These are phyloP conservation scores for Chlorella ohadii DNA, from an alignment of 139 green algal species.

Conservation along the genomic window DNA sequence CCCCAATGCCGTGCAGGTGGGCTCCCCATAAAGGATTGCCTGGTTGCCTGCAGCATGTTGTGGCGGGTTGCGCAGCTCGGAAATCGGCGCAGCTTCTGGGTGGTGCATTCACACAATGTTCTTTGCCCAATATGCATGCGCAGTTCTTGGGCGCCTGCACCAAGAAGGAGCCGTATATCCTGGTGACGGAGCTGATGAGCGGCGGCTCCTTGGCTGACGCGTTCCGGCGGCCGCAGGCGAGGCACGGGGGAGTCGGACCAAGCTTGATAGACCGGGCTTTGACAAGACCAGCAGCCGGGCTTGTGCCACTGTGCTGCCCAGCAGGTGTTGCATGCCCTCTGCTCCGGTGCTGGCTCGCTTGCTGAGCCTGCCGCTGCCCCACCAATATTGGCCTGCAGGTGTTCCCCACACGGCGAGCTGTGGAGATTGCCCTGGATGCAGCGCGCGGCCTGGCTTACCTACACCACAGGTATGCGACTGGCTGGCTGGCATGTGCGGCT, in stretches of 20 bases:
- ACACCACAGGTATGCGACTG: constrained; percentile 69
- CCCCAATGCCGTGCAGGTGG: constrained; percentile 51
- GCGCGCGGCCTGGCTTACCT: constrained; percentile 89
- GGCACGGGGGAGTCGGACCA: background rate
- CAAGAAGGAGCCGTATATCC: constrained; percentile 87
- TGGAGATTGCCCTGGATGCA: constrained; percentile 90
- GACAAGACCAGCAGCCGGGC: too few relatives aligned
- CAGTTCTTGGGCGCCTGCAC: constrained; percentile 93
- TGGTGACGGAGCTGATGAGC: constrained; percentile 75
- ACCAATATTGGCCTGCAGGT: background rate
- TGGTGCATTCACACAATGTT: background rate
- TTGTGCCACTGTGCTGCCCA: too few relatives aligned
- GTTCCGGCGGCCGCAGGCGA: constrained; percentile 65
- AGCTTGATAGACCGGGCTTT: too few relatives aligned
- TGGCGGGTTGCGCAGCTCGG: too few relatives aligned
- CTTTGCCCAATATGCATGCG: background rate
- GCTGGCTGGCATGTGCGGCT: background rate
- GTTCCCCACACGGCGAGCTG: constrained; percentile 55
- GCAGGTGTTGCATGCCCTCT: too few relatives aligned
- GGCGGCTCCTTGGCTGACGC: constrained; percentile 82
- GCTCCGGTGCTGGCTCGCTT: too few relatives aligned
- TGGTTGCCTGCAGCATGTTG: too few relatives aligned
- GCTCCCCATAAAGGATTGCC: too few relatives aligned
- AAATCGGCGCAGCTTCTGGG: too few relatives aligned
- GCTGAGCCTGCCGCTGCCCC: background rate